Conservation (phyloP, 441 rosid genomes). For the Isatis lusitanica region DNA sequence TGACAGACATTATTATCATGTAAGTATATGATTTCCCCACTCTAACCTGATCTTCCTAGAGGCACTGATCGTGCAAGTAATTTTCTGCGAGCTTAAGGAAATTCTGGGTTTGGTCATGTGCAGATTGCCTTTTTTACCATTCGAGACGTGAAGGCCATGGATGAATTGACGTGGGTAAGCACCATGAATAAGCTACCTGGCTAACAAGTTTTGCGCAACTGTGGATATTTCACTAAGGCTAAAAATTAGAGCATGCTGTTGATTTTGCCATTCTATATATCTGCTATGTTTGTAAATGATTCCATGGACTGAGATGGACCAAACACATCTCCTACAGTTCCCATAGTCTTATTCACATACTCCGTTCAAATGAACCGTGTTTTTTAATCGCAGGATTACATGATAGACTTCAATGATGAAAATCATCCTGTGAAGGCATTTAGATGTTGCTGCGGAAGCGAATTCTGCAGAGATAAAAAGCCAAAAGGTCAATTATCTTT, state of each 20-base stretch:
- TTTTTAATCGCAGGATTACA: conserved; percentile 66
- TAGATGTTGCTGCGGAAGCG: conserved; percentile 69
- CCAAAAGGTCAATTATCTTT: conserved; percentile 37
- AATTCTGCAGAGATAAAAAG: conserved; percentile 55
- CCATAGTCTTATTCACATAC: neutral
- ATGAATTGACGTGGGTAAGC: conserved; percentile 91
- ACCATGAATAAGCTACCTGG: conserved; percentile 12
- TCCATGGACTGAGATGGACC: neutral
- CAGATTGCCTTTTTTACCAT: conserved; percentile 89
- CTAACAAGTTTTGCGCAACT: neutral
- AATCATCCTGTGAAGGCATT: conserved; percentile 85
- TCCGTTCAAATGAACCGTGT: neutral
- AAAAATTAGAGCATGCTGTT: neutral
- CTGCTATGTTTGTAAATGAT: neutral
- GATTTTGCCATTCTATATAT: conserved; percentile 3
- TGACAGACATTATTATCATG: conserved; percentile 91
- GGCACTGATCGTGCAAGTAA: neutral
- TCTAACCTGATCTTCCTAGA: neutral
- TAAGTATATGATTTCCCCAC: conserved; percentile 36
- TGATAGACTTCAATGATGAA: conserved; percentile 70
- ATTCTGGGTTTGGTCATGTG: conserved; percentile 22
- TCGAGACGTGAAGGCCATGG: conserved; percentile 63
- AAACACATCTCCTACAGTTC: neutral
- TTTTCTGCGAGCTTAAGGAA: conserved; percentile 9
- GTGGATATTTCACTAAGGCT: neutral